phyloP scores from a whole-genome alignment of 1,284 basidiomycete species.

The Rhizoctonia solani region DNA sequence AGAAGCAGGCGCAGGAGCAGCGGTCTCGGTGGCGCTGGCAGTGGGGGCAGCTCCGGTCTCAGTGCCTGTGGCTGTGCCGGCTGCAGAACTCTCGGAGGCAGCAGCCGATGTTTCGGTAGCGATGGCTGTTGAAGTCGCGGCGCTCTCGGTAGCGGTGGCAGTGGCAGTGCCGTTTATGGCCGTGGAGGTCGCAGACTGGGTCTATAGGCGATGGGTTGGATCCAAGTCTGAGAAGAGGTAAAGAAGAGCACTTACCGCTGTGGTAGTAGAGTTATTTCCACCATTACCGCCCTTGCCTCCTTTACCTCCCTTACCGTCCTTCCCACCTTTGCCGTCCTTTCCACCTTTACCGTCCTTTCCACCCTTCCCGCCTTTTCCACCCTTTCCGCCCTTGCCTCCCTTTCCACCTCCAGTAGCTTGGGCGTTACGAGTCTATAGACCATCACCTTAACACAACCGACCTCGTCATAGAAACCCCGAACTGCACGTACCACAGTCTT shows the following conservation, averaged over 20 bases:
- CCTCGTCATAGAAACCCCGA: constrained; percentile 1
- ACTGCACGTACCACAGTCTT: neutral
- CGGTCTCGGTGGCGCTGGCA: too few species aligned
- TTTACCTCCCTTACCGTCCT: neutral
- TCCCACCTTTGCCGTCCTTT: neutral
- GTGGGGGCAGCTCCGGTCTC: too few species aligned
- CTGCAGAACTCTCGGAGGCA: too few species aligned
- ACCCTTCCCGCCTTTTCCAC: neutral
- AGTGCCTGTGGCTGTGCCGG: too few species aligned
- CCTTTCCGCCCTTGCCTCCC: neutral
- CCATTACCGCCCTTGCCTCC: constrained; percentile 12
- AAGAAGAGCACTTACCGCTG: neutral
- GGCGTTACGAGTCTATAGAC: neutral
- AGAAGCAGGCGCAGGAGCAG: neutral
- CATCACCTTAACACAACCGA: neutral
- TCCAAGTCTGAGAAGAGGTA: neutral
- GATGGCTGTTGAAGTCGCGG: neutral
- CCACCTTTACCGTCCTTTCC: neutral
- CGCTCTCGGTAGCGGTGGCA: constrained; percentile 3
- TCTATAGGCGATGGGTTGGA: neutral
- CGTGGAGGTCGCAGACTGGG: constrained; percentile 1
- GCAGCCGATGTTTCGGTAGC: neutral
- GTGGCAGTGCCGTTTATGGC: constrained; percentile 1
- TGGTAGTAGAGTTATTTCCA: neutral
- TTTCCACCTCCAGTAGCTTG: neutral